Evolutionary conservation across 1,284 basidiomycete genomes (phyloP).

Genomic region (Ceraceosorus guamensis): DNA sequence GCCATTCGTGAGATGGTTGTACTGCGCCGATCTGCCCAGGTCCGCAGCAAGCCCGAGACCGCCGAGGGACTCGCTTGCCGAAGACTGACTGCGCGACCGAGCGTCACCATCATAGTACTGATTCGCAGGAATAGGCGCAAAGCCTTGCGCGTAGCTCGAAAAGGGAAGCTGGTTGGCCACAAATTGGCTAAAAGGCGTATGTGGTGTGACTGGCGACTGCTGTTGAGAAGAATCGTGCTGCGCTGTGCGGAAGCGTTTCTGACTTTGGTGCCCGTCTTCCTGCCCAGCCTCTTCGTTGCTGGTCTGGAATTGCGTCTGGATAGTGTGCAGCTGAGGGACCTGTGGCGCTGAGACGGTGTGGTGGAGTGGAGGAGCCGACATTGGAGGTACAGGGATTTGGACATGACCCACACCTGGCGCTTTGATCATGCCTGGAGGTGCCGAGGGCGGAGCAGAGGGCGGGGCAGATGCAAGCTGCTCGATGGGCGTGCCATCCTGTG

Average conservation of each 20-base stretch:
- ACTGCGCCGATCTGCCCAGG: no score
- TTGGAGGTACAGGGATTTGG: constrained; percentile 3
- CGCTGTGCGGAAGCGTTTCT: not conserved
- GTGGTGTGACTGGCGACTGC: constrained; percentile 3
- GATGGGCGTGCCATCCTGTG: constrained; percentile 12
- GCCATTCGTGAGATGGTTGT: no score
- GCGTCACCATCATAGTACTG: no score
- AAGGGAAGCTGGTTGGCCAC: constrained; percentile 1
- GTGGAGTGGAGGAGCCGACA: constrained; percentile 8
- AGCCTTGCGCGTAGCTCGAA: no score
- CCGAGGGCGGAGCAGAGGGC: constrained; percentile 13
- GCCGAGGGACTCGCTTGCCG: no score
- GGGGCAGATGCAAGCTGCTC: constrained; percentile 4
- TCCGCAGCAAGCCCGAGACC: no score
- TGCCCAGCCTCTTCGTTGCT: not conserved
- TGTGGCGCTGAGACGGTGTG: constrained; percentile 8
- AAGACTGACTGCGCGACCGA: no score
- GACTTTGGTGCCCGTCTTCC: no score
- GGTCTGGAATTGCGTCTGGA: not conserved
- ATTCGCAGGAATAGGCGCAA: no score
- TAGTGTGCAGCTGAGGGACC: constrained; percentile 8
- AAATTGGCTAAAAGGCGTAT: not conserved
- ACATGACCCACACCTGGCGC: not conserved
- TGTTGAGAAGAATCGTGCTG: not conserved
- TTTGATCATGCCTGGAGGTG: constrained; percentile 9